These are phyloP conservation scores for Carnegiea gigantea DNA, from an alignment of 179 eudicot genomes.

Conservation along the genomic window DNA sequence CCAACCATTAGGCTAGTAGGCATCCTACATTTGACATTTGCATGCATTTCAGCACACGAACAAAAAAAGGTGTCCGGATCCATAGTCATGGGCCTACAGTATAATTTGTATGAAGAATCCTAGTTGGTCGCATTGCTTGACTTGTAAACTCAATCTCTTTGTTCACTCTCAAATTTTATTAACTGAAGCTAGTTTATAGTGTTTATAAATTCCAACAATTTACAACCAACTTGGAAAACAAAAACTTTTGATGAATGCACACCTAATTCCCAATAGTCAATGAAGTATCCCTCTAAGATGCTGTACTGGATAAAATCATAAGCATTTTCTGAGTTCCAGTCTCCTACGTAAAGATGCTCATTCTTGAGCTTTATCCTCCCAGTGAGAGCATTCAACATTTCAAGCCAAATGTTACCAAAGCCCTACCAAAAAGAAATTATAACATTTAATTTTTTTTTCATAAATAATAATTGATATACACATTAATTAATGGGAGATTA, in stretches of 20 bases:
- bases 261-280: slow-evolving; percentile 63
- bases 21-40: no score
- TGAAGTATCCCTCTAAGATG: slow-evolving; percentile 48
- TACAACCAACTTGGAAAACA: no score
- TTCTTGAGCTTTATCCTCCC: slow-evolving; percentile 35
- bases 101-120: no score
- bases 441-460: background rate
- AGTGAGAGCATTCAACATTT: slow-evolving; percentile 39
- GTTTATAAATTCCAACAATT: no score
- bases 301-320: slow-evolving; percentile 52
- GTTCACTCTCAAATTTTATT: no score
- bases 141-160: no score
- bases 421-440: slow-evolving; percentile 28
- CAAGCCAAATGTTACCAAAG: slow-evolving; percentile 43
- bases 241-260: background rate
- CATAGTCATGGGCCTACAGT: no score
- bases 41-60: no score
- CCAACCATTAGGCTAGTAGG: no score
- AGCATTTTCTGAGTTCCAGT: slow-evolving; percentile 48
- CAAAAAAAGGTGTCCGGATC: no score
- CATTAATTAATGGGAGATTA: background rate
- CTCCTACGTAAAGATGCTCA: slow-evolving; percentile 35
- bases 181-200: no score
- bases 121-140: no score
- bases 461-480: background rate